A percentile compares a stretch with the other conserved stretches of the same genome.
These are phyloP conservation scores for Passiflora organensis DNA, from an alignment of 345 rosid species.

Conservation along the genomic window DNA sequence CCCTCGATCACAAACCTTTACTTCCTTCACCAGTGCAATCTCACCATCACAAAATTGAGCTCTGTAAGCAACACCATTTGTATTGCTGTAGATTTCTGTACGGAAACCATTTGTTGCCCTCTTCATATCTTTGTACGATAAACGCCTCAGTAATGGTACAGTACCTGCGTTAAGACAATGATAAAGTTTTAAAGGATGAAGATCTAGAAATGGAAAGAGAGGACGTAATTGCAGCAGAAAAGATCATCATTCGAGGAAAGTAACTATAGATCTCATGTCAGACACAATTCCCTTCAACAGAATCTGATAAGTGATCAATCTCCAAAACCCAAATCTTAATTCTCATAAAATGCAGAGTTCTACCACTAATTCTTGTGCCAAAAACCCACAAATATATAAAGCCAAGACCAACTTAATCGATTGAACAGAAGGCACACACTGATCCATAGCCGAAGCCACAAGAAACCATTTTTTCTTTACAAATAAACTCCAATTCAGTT, in stretches of 20 bases:
- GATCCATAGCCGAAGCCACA: no score
- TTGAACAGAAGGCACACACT: no score
- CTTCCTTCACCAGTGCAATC: constrained; percentile 66
- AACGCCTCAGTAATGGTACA: constrained; percentile 46
- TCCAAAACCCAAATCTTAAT: not conserved
- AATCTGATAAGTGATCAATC: not conserved
- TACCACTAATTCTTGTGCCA: no score
- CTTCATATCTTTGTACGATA: constrained; percentile 62
- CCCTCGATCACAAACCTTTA: constrained; percentile 40
- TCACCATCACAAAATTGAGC: constrained; percentile 70
- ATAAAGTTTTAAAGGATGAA: no score
- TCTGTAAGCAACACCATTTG: constrained; percentile 61
- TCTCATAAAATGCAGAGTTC: not conserved
- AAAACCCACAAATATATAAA: no score
- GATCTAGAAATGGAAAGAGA: no score
- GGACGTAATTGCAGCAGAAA: no score
- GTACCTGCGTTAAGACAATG: constrained; percentile 50
- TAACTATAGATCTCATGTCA: no score
- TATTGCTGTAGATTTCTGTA: constrained; percentile 50
- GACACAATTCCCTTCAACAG: not conserved
- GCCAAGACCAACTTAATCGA: no score
- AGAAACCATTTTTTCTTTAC: no score
- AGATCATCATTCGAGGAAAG: no score
- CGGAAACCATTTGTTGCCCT: constrained; percentile 72
- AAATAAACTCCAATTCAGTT: not conserved